Evolutionary conservation across 257 asterid genomes (phyloP).

Genomic region (Fraxinus excelsior): DNA sequence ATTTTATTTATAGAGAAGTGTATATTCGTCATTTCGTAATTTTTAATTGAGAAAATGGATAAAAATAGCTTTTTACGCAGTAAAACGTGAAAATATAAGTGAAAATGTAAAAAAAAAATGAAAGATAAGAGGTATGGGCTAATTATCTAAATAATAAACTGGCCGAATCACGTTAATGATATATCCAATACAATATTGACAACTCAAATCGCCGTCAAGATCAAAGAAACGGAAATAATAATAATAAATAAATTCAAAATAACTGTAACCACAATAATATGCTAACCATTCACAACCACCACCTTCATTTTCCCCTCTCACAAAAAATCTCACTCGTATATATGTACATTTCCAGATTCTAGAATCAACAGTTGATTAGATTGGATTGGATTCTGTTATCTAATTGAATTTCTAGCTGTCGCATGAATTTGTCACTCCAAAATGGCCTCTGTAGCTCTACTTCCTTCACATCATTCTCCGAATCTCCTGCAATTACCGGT

Average conservation of each 20-base stretch:
- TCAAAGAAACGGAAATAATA: neutral
- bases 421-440: conserved; percentile 21
- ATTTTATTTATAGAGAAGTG: too few species aligned
- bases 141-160: too few species aligned
- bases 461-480: conserved; percentile 37
- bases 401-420: neutral
- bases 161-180: too few species aligned
- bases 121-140: too few species aligned
- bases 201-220: too few species aligned
- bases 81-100: too few species aligned
- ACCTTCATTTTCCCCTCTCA: conserved; percentile 23
- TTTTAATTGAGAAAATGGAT: too few species aligned
- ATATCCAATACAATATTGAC: too few species aligned
- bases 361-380: neutral
- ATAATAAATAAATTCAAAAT: neutral
- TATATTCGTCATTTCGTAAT: too few species aligned
- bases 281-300: conserved; percentile 37
- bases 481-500: conserved; percentile 50
- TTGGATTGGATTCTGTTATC: conserved; percentile 19
- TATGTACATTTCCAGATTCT: conserved; percentile 10
- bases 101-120: too few species aligned
- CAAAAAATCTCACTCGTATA: conserved; percentile 12
- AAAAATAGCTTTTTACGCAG: too few species aligned
- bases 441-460: conserved; percentile 51
- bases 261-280: conserved; percentile 24